Evolutionary conservation across 2,329 filamentous ascomycete genomes (phyloP), one percentile per base, ranked within the genome.

Genomic region (Botrytis fragariae): DNA sequence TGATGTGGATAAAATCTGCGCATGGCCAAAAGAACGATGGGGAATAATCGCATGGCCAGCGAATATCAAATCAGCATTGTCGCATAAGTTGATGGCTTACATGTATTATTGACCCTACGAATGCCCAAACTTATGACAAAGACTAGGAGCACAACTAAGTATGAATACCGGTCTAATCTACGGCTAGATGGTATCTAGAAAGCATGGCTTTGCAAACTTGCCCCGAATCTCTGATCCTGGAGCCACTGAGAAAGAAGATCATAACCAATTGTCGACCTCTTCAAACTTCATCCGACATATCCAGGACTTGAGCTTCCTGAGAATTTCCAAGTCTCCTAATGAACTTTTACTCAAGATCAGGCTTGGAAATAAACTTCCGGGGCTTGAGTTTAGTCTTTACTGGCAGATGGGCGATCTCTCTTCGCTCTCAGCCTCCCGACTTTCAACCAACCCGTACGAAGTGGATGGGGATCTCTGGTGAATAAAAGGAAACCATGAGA

Each of bases 241-340:
- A 54, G 1, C 45, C 25, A 37, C 32, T 7, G 32, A 16, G 29
- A 48, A 20, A 25, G n/a, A 20, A 42, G 14, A 10, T 42, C n/a
- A 2, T 5, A 16, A 45, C 8, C 42, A 45, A 10, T 22, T 16
- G 18, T 45, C 42, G 16, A 64, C 3, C 3, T 35, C 32, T 45
- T 35, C 9, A 35, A 61, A n/a, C 5, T n/a, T 22, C 22, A 64
- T 8, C 62, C 18, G 14, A 10, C 7, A 22, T 42, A 7, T 29
- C n/a, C 16, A 29, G 1, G 29, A 37, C 35, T n/a, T n/a, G 7
- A 48, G 20, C 62, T 45, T 65, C 20, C 29, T 1, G n/a, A 25
- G 20, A 10, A 2, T 25, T 0, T 25, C 0, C 9, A 20, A 9
- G 10, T 57, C 1, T 69, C 1, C 10, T 1, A 12, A 42, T 22